Evolutionary conservation across 179 eudicot genomes (phyloP), one percentile per base, ranked within the genome.

Genomic region (Silene noctiflora): DNA sequence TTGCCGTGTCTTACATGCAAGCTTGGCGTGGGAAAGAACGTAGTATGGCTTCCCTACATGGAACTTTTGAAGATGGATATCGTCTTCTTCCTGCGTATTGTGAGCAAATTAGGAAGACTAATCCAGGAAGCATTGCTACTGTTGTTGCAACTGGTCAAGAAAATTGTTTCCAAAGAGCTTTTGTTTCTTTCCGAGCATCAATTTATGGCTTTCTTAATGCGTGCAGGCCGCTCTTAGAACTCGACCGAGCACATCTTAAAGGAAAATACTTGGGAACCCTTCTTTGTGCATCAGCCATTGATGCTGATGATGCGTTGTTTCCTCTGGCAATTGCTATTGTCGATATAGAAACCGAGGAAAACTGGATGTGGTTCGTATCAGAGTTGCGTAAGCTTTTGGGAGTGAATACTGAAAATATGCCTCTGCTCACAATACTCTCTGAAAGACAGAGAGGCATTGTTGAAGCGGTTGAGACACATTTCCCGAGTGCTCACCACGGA

Each of bases 21-120:
- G 98, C 98, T 1, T 94, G 98, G 98, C 86, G 97, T 67, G 98
- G 97, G 46, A 94, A 94, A 80, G 98, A 94, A 74, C 84, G 98
- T 22, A 92, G 92, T 75, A 92, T 94, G 97, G 96, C 98, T 73
- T 87, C 94, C 24, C 86, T 94, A 79, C 90, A 92, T 73, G 98
- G 98, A 67, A 90, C 98, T 21, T 94, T 85, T 79, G 98, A 94
- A 83, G 97, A 94, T 69, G 98, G 92, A 27, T 94, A 90, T 71
- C 90, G 94, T 29, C 84, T 92, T 71, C 94, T 94, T 68, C 97
- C 98, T 16, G 87, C 86, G 55, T 94, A 94, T 78, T 94, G 98
- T 84, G 97, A 92, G 77, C 98, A 94, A 83, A 83, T 94, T 56
- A 88, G 85, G 73, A 82, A 88, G 74, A 90, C 96, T 29, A 94